These are phyloP conservation scores for Lasiosphaeriaceae sp. DNA, from an alignment of 495 filamentous ascomycete genomes.

Conservation along the genomic window DNA sequence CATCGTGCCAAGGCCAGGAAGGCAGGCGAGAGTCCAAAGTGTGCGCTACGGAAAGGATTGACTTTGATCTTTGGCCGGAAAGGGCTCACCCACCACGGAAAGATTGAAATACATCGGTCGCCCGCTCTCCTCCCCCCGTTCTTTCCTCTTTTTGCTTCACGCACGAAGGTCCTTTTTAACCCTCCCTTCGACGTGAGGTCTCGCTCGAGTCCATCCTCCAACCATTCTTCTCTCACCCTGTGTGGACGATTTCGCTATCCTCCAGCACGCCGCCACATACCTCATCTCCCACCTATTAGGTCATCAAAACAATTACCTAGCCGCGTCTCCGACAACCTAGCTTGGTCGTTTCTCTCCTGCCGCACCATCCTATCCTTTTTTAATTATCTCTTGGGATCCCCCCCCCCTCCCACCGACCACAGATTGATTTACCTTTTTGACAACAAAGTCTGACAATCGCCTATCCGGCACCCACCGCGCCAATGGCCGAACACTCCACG, in stretches of 20 bases:
- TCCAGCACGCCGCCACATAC: conserved; percentile 19
- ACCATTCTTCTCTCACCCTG: conserved; percentile 12
- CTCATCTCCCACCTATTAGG: conserved; percentile 25
- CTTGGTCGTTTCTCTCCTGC: conserved; percentile 10
- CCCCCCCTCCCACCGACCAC: too few species aligned
- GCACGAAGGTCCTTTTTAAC: conserved; percentile 34
- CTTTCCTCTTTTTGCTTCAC: conserved; percentile 28
- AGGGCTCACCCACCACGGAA: conserved; percentile 21
- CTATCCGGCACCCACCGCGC: conserved; percentile 20
- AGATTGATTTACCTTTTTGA: conserved; percentile 10
- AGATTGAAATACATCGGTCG: conserved; percentile 30
- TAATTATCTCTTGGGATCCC: background rate
- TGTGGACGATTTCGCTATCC: conserved; percentile 20
- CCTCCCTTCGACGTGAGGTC: conserved; percentile 40
- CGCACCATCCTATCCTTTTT: conserved; percentile 4
- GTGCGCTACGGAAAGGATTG: conserved; percentile 18
- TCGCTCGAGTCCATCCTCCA: conserved; percentile 30
- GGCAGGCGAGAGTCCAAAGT: background rate
- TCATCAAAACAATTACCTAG: conserved; percentile 28
- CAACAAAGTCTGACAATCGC: conserved; percentile 9
- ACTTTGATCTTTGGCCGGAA: conserved; percentile 25
- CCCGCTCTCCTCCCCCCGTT: conserved; percentile 20
- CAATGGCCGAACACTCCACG: conserved; percentile 47
- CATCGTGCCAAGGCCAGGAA: conserved; percentile 12
- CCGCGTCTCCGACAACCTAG: conserved; percentile 18